These are phyloP conservation scores for Phoma herbarum DNA, from an alignment of 2,329 filamentous ascomycete genomes.

Conservation along the genomic window DNA sequence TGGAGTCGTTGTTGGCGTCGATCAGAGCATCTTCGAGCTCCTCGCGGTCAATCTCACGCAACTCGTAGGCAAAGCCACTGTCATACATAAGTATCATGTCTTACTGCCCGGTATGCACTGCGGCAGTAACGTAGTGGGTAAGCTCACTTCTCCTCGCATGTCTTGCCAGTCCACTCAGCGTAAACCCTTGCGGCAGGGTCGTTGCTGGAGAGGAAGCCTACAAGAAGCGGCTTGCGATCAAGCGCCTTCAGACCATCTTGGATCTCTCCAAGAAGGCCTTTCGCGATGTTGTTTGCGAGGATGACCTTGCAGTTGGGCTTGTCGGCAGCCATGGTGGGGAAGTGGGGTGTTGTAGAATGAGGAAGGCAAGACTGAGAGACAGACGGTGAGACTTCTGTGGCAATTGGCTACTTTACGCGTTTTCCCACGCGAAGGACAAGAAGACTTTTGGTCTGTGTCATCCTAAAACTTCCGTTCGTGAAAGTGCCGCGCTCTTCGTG, in stretches of 20 bases:
- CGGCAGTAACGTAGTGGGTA: constrained; percentile 27
- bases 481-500: constrained; percentile 18
- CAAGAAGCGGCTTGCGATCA: constrained; percentile 77
- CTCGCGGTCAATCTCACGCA: constrained; percentile 85
- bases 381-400: background rate
- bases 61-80: constrained; percentile 88
- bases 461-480: constrained; percentile 21
- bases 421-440: constrained; percentile 17
- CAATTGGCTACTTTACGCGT: constrained; percentile 20
- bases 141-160: constrained; percentile 91
- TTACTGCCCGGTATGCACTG: constrained; percentile 2
- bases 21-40: constrained; percentile 88
- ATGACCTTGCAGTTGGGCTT: constrained; percentile 84
- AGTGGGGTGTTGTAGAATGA: constrained; percentile 7
- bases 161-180: constrained; percentile 97
- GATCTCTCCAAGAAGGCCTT: constrained; percentile 80
- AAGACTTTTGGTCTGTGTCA: constrained; percentile 23
- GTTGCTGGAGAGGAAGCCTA: constrained; percentile 90
- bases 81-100: constrained; percentile 12
- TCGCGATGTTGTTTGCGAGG: constrained; percentile 86
- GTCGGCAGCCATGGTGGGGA: constrained; percentile 48
- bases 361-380: constrained; percentile 3
- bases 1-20: constrained; percentile 78
- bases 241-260: constrained; percentile 76
- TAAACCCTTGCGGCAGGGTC: constrained; percentile 94